A percentile compares a stretch with the other conserved stretches of the same genome.
Conservation (phyloP, 164 flowering plant species). For the Paratinospora sagittata region DNA sequence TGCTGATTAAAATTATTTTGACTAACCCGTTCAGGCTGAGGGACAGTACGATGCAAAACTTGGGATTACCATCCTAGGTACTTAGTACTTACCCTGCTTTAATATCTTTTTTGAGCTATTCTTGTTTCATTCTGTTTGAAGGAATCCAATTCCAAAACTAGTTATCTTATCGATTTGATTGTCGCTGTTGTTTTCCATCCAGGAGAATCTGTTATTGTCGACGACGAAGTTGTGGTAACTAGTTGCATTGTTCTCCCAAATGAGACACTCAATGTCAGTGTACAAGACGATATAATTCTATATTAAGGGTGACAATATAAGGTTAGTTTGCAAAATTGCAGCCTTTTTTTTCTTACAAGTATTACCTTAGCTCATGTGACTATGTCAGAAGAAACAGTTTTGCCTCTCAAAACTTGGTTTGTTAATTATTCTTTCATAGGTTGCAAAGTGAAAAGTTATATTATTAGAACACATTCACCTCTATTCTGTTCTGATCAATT, state of each 20-base stretch:
- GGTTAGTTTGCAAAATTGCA: background rate
- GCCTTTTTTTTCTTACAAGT: background rate
- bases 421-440: too few relatives aligned
- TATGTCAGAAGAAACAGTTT: too few relatives aligned
- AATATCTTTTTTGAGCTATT: background rate
- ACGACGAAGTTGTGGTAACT: slow-evolving; percentile 91
- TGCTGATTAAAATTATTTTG: too few relatives aligned
- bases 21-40: slow-evolving; percentile 35
- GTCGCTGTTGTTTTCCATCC: slow-evolving; percentile 12
- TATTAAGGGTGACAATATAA: slow-evolving; percentile 15
- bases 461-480: too few relatives aligned
- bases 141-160: too few relatives aligned
- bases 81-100: slow-evolving; percentile 22
- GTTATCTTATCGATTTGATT: too few relatives aligned
- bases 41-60: slow-evolving; percentile 63
- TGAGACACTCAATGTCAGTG: slow-evolving; percentile 82
- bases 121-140: too few relatives aligned
- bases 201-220: slow-evolving; percentile 91
- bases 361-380: background rate
- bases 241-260: slow-evolving; percentile 92
- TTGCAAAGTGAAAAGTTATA: too few relatives aligned
- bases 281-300: slow-evolving; percentile 87
- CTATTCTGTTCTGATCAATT: too few relatives aligned
- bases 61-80: slow-evolving; percentile 74
- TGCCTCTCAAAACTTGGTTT: too few relatives aligned